These are phyloP conservation scores for Penicillium brasilianum DNA, from an alignment of 2,329 filamentous ascomycete species.

Conservation along the genomic window DNA sequence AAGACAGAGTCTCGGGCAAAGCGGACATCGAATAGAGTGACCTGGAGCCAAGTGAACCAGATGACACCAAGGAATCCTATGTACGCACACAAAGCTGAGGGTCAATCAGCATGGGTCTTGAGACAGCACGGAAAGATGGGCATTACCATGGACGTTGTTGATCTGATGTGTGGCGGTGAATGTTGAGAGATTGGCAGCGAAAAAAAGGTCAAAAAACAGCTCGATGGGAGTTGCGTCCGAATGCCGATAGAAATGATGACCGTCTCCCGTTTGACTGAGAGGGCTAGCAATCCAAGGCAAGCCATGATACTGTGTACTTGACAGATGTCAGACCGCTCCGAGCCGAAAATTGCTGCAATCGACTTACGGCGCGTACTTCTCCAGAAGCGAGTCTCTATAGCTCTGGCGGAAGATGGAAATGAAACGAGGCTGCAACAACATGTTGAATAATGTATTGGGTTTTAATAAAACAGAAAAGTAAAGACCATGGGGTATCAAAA, in stretches of 20 bases:
- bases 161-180: constrained; percentile 64
- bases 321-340: constrained; percentile 1
- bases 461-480: constrained; percentile 9
- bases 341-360: neutral
- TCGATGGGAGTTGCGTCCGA: constrained; percentile 61
- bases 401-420: constrained; percentile 39
- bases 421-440: constrained; percentile 36
- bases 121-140: neutral
- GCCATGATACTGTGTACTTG: constrained; percentile 21
- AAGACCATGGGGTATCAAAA: constrained; percentile 27
- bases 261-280: constrained; percentile 33
- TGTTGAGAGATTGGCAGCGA: constrained; percentile 68
- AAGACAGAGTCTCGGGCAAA: constrained; percentile 69
- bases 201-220: constrained; percentile 66
- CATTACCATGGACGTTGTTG: constrained; percentile 52
- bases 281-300: constrained; percentile 45
- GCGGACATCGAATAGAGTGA: constrained; percentile 68
- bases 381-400: constrained; percentile 23
- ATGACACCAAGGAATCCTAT: constrained; percentile 63
- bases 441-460: constrained; percentile 23
- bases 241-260: constrained; percentile 47
- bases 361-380: constrained; percentile 31
- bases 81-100: constrained; percentile 50
- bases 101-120: neutral
- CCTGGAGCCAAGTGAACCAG: constrained; percentile 72